These are phyloP conservation scores for Globisporangium solare DNA, from an alignment of 352 stramenopile species.

Conservation along the genomic window DNA sequence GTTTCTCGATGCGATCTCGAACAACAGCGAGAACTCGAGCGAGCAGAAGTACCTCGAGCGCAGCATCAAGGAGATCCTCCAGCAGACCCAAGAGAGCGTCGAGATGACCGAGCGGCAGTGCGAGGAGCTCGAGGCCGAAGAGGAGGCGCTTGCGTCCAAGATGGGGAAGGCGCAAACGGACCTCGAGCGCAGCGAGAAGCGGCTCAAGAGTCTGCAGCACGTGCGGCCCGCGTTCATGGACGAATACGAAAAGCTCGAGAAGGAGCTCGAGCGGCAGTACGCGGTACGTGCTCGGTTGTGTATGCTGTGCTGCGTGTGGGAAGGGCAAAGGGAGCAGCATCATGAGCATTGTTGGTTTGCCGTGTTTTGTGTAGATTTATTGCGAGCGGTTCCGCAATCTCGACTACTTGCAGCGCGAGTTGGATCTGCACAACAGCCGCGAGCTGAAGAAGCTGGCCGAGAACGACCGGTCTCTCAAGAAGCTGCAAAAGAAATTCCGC, in stretches of 20 bases:
- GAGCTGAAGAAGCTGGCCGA: slow-evolving; percentile 87
- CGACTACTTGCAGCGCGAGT: slow-evolving; percentile 94
- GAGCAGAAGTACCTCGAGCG: slow-evolving; percentile 89
- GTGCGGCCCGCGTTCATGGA: slow-evolving; percentile 96
- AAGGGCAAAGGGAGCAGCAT: neutral
- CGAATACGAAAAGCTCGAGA: slow-evolving; percentile 97
- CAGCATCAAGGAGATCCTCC: slow-evolving; percentile 70
- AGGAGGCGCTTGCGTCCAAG: slow-evolving; percentile 88
- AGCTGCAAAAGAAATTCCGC: slow-evolving; percentile 91
- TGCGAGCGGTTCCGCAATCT: slow-evolving; percentile 94
- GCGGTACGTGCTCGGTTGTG: slow-evolving; percentile 36
- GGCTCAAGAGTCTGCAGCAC: slow-evolving; percentile 89
- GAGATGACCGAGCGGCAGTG: slow-evolving; percentile 85
- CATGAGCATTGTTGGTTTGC: neutral
- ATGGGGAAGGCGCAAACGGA: slow-evolving; percentile 95
- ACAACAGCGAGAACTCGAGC: slow-evolving; percentile 73
- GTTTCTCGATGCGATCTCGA: slow-evolving; percentile 90
- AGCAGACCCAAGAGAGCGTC: slow-evolving; percentile 80
- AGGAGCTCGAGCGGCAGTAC: slow-evolving; percentile 95
- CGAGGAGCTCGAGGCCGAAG: slow-evolving; percentile 90
- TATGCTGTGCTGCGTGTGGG: neutral
- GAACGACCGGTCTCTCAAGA: slow-evolving; percentile 88
- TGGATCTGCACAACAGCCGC: slow-evolving; percentile 85
- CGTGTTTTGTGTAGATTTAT: slow-evolving; percentile 50
- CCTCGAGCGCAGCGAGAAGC: slow-evolving; percentile 93